Conservation (phyloP, 2,329 filamentous ascomycete species). For the Simplicillium sp. region DNA sequence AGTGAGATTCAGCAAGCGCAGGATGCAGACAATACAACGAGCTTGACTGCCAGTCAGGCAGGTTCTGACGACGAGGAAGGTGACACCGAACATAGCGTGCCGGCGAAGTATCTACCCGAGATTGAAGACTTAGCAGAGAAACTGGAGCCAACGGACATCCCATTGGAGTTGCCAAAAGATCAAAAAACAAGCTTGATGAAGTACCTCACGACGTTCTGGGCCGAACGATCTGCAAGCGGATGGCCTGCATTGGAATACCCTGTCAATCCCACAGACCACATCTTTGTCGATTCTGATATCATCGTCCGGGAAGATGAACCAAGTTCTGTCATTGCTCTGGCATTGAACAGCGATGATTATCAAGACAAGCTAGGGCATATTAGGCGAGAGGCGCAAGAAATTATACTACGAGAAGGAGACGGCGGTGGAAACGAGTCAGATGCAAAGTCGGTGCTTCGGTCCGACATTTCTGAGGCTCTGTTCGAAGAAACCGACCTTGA, state of each 20-base stretch:
- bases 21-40: slow-evolving; percentile 18
- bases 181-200: slow-evolving; percentile 92
- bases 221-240: slow-evolving; percentile 88
- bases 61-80: slow-evolving; percentile 61
- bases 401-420: slow-evolving; percentile 27
- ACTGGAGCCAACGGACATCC: slow-evolving; percentile 43
- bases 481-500: slow-evolving; percentile 67
- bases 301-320: slow-evolving; percentile 97
- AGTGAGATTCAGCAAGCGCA: slow-evolving; percentile 15
- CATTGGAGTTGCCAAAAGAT: slow-evolving; percentile 76
- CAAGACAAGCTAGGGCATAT: slow-evolving; percentile 66
- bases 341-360: slow-evolving; percentile 82
- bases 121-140: slow-evolving; percentile 52
- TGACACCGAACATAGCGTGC: slow-evolving; percentile 60
- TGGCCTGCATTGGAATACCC: slow-evolving; percentile 93
- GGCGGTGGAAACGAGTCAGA: slow-evolving; percentile 17
- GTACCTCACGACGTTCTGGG: slow-evolving; percentile 96
- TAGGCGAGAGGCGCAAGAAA: slow-evolving; percentile 38
- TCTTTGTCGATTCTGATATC: slow-evolving; percentile 94
- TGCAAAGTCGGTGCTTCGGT: slow-evolving; percentile 15
- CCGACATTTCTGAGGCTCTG: slow-evolving; percentile 27
- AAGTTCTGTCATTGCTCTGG: slow-evolving; percentile 90
- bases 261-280: slow-evolving; percentile 77
- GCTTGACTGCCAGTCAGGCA: slow-evolving; percentile 32
- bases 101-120: slow-evolving; percentile 59